Conservation (phyloP, 371 early-diverging fungal genomes). For the Batkoa obscura region DNA sequence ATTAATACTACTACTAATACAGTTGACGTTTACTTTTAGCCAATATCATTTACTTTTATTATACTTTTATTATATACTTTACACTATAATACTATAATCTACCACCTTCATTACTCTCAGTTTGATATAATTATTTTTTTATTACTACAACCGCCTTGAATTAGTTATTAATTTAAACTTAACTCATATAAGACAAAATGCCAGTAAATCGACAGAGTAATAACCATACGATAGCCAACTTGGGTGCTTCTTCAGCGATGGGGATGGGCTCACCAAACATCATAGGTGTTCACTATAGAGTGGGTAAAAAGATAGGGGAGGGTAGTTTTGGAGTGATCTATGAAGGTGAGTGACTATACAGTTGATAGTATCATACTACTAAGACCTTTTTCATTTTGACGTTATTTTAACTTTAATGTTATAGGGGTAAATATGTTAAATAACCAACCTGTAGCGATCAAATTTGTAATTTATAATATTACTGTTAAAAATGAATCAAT, state of each 20-base stretch:
- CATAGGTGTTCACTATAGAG: conserved; percentile 87
- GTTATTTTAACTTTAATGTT: neutral
- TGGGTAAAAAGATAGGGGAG: conserved; percentile 91
- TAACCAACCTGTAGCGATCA: conserved; percentile 74
- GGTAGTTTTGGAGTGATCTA: conserved; percentile 95
- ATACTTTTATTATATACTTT: no score
- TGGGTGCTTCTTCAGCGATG: conserved; percentile 4
- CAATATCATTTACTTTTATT: no score
- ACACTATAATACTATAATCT: no score
- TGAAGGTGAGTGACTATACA: conserved; percentile 54
- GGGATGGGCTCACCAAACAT: conserved; percentile 22
- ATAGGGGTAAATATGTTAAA: conserved; percentile 46
- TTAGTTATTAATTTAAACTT: no score
- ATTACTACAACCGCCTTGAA: no score
- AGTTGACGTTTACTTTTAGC: no score
- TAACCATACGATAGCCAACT: conserved; percentile 2
- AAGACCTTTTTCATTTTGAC: conserved; percentile 11
- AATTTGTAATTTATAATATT: conserved; percentile 27
- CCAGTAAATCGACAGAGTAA: conserved; percentile 3
- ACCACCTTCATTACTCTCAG: no score
- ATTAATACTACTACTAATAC: no score
- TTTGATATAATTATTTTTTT: no score
- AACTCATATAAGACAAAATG: no score
- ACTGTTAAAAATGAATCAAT: neutral
- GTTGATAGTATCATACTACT: no score